phyloP scores from a whole-genome alignment of 2,329 filamentous ascomycete genomes.

The Penicillium sp. region DNA sequence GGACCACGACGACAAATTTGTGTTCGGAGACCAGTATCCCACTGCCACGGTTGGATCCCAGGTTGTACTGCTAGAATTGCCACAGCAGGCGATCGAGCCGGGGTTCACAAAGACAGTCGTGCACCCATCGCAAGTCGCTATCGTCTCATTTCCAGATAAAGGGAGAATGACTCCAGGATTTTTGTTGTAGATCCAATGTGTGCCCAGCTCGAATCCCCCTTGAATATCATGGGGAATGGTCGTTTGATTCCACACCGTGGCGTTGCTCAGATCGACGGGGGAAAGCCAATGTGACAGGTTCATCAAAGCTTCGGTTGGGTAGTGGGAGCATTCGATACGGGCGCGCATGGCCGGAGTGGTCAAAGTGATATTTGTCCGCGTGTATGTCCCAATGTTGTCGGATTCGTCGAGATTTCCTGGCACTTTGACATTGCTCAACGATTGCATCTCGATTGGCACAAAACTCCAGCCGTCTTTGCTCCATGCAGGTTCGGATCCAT shows the following conservation, averaged over 20 bases:
- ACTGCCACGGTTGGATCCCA: conserved; percentile 3
- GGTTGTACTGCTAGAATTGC: conserved; percentile 5
- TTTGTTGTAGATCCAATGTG: not conserved
- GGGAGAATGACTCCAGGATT: conserved; percentile 1
- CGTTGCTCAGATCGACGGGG: not conserved
- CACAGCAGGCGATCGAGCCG: conserved; percentile 7
- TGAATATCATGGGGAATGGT: conserved; percentile 7
- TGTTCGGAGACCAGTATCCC: conserved; percentile 14
- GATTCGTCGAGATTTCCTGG: conserved; percentile 1
- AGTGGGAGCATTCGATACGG: conserved; percentile 10
- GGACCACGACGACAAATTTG: not conserved
- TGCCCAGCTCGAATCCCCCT: conserved; percentile 9
- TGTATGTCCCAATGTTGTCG: not conserved
- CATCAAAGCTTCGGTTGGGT: not conserved
- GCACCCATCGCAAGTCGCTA: conserved; percentile 4
- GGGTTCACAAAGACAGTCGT: conserved; percentile 11
- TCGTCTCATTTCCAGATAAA: not conserved
- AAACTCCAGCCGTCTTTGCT: conserved; percentile 18
- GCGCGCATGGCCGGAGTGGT: conserved; percentile 10
- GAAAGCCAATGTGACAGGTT: conserved; percentile 10
- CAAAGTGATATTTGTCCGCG: conserved; percentile 8
- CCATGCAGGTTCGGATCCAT: conserved; percentile 15
- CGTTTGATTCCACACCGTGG: conserved; percentile 6
- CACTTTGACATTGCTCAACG: not conserved
- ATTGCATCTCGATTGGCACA: conserved; percentile 1